Evolutionary conservation across 306 rosid species (phyloP), one percentile per base, ranked within the genome.

Genomic region (Rubus parviflorus): DNA sequence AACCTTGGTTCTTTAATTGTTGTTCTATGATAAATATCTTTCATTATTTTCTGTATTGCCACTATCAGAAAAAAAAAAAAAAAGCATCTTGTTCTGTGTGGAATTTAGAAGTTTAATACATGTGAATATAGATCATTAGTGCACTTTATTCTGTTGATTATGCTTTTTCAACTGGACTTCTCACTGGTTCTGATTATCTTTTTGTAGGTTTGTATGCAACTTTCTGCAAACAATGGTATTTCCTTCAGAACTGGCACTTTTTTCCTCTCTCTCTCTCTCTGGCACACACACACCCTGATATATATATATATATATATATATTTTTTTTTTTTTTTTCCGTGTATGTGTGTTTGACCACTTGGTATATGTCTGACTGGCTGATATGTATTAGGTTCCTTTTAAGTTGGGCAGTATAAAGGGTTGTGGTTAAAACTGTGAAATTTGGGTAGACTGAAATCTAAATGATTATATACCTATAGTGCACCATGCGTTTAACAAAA

Each of bases 221-320:
- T 95, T 95, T 84, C 89, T 95, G 83, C 91, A 19, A 63, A 90
- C 65, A 80, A 90, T 92, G 99, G 99, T 94, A 90, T 7, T 72
- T 23, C 30, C 37, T 37, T 67, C 12, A 15, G 54, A 72, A 35
- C 41, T 54, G 60, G 8, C 61, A 74, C 67, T 72, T 72, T 56
- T 42, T 17, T 25, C 15, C 35, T 38, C 77, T 14, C 54, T 71
- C 22, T 66, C 71, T 48, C 65, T 79, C 51, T 79, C 37, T n/a
- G n/a, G 16, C 56, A 16, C 56, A 51, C 56, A 4, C 56, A 51
- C 56, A 51, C n/a, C 54, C 0, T 47, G n/a, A 41, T 41, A 41
- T 41, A 41, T 41, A 6, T 41, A 41, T 41, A 41, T 41, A 41
- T 49, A 3, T 23, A 19, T 53, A n/a, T 53, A 51, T 51, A 16